Percentiles rank a stretch among this genome's conserved stretches.
Evolutionary conservation across 371 early-diverging fungal species (phyloP).

Genomic region (Polyrhizophydium stewartii): DNA sequence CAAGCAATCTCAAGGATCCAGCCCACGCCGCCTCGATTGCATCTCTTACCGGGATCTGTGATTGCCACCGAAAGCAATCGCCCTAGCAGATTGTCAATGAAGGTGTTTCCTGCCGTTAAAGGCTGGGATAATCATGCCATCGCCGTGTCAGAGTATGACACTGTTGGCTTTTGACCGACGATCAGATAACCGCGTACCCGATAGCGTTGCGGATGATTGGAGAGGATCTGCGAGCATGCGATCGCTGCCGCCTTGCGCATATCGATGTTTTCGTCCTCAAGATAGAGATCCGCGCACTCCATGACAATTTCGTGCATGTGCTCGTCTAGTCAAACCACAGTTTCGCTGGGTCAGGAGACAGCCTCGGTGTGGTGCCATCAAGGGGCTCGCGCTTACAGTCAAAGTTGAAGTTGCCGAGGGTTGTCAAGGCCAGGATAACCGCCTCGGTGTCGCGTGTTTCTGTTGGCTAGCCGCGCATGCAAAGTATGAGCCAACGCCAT

Average conservation of each 20-base stretch:
- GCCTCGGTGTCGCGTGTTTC: constrained; percentile 12
- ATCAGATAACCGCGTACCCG: background rate
- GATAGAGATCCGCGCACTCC: constrained; percentile 63
- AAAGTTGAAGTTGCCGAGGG: constrained; percentile 82
- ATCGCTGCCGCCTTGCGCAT: constrained; percentile 86
- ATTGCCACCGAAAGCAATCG: background rate
- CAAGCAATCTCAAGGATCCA: too few relatives aligned
- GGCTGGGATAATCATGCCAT: too few relatives aligned
- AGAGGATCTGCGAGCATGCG: constrained; percentile 77
- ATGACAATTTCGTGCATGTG: background rate
- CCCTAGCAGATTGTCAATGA: background rate
- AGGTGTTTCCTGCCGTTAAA: too few relatives aligned
- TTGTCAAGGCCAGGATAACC: constrained; percentile 81
- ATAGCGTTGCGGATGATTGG: constrained; percentile 27
- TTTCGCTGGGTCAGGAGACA: too few relatives aligned
- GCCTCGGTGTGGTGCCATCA: too few relatives aligned
- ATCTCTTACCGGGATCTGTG: constrained; percentile 1
- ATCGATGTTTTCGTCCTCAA: constrained; percentile 78
- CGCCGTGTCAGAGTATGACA: too few relatives aligned
- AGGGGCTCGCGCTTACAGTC: constrained; percentile 39
- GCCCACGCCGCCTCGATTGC: too few relatives aligned
- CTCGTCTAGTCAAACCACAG: too few relatives aligned
- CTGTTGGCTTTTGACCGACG: too few relatives aligned
- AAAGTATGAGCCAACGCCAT: too few relatives aligned
- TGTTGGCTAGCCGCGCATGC: background rate